phyloP scores from a whole-genome alignment of 2,329 filamentous ascomycete species.

The Trichoderma brevicompactum region DNA sequence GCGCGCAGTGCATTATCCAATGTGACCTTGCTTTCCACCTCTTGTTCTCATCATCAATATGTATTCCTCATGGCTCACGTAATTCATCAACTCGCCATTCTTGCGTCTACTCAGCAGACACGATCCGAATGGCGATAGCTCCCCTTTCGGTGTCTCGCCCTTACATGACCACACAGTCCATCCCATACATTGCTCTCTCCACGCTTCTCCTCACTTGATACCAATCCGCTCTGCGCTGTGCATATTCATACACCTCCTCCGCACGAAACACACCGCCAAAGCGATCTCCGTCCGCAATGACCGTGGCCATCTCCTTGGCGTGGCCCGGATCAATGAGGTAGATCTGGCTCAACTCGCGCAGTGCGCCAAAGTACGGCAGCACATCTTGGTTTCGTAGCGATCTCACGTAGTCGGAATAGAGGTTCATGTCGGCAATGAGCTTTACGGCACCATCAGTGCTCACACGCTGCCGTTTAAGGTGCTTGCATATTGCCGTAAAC shows the following conservation, averaged over 20 bases:
- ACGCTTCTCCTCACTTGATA: constrained; percentile 86
- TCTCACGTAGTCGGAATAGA: constrained; percentile 84
- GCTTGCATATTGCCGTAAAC: constrained; percentile 92
- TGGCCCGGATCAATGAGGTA: constrained; percentile 85
- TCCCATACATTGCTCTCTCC: constrained; percentile 95
- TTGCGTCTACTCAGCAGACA: background rate
- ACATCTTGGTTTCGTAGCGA: constrained; percentile 82
- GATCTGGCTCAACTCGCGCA: constrained; percentile 92
- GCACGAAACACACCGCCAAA: constrained; percentile 92
- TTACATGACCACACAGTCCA: constrained; percentile 86
- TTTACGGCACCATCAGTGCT: constrained; percentile 87
- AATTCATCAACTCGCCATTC: constrained; percentile 22
- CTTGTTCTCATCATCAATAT: background rate
- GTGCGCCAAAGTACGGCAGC: constrained; percentile 85
- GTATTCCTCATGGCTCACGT: constrained; percentile 7
- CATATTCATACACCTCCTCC: constrained; percentile 98
- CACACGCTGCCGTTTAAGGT: constrained; percentile 93
- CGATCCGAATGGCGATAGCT: background rate
- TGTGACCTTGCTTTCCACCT: background rate
- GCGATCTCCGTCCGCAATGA: constrained; percentile 88
- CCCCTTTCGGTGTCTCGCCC: background rate
- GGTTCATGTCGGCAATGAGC: constrained; percentile 94
- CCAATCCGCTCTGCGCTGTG: constrained; percentile 92
- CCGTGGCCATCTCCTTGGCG: constrained; percentile 91
- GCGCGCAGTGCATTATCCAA: constrained; percentile 6